phyloP scores from a whole-genome alignment of 2,329 filamentous ascomycete genomes.

The Thermomyces lanuginosus region DNA sequence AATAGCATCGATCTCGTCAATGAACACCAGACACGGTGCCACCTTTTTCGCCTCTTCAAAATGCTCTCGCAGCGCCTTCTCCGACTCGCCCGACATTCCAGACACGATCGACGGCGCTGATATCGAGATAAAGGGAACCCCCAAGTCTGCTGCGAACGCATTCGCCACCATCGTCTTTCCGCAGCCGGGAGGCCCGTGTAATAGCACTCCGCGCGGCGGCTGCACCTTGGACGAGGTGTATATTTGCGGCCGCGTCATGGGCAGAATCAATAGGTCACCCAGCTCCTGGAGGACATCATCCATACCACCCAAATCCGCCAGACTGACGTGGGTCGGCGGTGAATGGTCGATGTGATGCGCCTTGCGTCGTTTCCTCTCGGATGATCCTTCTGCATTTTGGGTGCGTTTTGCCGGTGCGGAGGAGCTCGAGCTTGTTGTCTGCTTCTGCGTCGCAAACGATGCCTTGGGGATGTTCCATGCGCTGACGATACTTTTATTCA shows the following conservation, averaged over 20 bases:
- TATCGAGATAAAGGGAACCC: slow-evolving; percentile 66
- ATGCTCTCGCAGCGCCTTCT: slow-evolving; percentile 68
- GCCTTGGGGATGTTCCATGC: slow-evolving; percentile 34
- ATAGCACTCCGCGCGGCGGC: slow-evolving; percentile 55
- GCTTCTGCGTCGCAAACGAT: slow-evolving; percentile 9
- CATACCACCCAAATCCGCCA: slow-evolving; percentile 61
- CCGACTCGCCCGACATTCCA: slow-evolving; percentile 77
- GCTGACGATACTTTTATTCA: slow-evolving; percentile 49
- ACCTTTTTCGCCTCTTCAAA: slow-evolving; percentile 77
- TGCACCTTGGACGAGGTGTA: slow-evolving; percentile 51
- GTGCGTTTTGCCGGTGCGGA: slow-evolving; percentile 43
- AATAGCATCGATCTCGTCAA: slow-evolving; percentile 85
- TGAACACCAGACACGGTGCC: slow-evolving; percentile 78
- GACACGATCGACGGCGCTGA: slow-evolving; percentile 67
- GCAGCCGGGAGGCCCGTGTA: slow-evolving; percentile 72
- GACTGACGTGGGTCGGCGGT: slow-evolving; percentile 49
- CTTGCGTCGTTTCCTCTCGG: slow-evolving; percentile 49
- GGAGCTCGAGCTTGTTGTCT: no score
- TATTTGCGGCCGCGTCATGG: slow-evolving; percentile 50
- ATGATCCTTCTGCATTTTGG: slow-evolving; percentile 49
- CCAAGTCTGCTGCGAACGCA: slow-evolving; percentile 59
- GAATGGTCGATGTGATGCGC: slow-evolving; percentile 42
- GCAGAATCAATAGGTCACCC: slow-evolving; percentile 54
- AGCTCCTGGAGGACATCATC: slow-evolving; percentile 54
- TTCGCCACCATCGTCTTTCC: slow-evolving; percentile 75